Evolutionary conservation across 257 asterid species (phyloP).

Genomic region (Solanum tarapatanum): DNA sequence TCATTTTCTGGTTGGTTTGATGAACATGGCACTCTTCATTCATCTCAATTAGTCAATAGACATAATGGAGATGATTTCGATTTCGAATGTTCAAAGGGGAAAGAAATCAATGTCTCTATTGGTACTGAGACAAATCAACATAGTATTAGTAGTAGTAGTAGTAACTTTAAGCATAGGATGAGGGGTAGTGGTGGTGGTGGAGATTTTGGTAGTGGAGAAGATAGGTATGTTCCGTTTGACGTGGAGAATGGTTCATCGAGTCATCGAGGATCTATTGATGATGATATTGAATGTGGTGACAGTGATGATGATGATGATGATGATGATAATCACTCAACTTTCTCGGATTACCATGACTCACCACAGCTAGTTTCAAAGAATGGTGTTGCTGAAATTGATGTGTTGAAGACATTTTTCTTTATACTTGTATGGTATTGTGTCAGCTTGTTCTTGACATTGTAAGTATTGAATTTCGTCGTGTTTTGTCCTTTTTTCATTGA

Average conservation of each 20-base stretch:
- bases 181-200: slow-evolving; percentile 16
- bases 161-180: slow-evolving; percentile 29
- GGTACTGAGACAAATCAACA: slow-evolving; percentile 12
- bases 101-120: slow-evolving; percentile 17
- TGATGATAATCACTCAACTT: not conserved
- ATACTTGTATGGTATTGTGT: slow-evolving; percentile 86
- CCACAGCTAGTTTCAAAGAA: slow-evolving; percentile 14
- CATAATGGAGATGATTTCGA: slow-evolving; percentile 30
- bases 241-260: slow-evolving; percentile 31
- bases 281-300: not conserved
- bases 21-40: slow-evolving; percentile 37
- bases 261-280: slow-evolving; percentile 7
- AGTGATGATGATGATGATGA: not conserved
- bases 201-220: slow-evolving; percentile 19
- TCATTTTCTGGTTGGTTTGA: slow-evolving; percentile 70
- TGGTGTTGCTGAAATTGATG: slow-evolving; percentile 40
- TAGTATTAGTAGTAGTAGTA: slow-evolving; percentile 4
- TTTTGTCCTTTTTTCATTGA: not conserved
- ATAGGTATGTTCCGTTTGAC: slow-evolving; percentile 55
- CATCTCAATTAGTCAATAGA: slow-evolving; percentile 18
- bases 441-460: slow-evolving; percentile 92
- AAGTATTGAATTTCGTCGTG: slow-evolving; percentile 17
- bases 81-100: slow-evolving; percentile 28
- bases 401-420: slow-evolving; percentile 71
- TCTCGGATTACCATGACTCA: not conserved